Evolutionary conservation across 306 rosid species (phyloP).

Genomic region (Lablab purpureus): DNA sequence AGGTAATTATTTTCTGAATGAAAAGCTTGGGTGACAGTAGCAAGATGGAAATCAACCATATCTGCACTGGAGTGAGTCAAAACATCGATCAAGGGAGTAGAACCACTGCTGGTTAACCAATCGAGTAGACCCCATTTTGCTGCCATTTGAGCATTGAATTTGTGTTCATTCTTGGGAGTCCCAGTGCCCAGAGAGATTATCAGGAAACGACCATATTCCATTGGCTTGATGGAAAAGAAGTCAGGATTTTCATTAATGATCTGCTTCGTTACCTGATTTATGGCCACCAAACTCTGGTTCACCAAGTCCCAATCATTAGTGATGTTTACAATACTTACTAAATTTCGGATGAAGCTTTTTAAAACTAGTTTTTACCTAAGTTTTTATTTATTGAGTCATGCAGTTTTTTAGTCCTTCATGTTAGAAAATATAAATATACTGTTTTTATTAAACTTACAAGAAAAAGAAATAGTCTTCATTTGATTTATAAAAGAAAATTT

Average conservation of each 20-base stretch:
- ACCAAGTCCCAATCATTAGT: neutral
- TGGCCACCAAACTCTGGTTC: constrained; percentile 48
- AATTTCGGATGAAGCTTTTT: neutral
- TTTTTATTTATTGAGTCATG: neutral
- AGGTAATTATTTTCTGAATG: constrained; percentile 45
- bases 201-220: constrained; percentile 44
- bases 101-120: constrained; percentile 45
- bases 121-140: constrained; percentile 50
- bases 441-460: too few species aligned
- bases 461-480: too few species aligned
- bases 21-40: constrained; percentile 46
- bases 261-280: constrained; percentile 47
- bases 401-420: neutral
- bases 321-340: too few species aligned
- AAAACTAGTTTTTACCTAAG: neutral
- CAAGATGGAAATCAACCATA: constrained; percentile 54
- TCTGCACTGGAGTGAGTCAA: constrained; percentile 51
- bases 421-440: neutral
- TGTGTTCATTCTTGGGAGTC: constrained; percentile 42
- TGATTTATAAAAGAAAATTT: too few species aligned
- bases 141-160: constrained; percentile 45
- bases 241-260: constrained; percentile 36
- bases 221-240: constrained; percentile 48
- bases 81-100: constrained; percentile 48
- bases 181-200: constrained; percentile 59